Evolutionary conservation across 2,329 filamentous ascomycete genomes (phyloP), one percentile per base, ranked within the genome.

Genomic region (Botryotinia narcissicola): DNA sequence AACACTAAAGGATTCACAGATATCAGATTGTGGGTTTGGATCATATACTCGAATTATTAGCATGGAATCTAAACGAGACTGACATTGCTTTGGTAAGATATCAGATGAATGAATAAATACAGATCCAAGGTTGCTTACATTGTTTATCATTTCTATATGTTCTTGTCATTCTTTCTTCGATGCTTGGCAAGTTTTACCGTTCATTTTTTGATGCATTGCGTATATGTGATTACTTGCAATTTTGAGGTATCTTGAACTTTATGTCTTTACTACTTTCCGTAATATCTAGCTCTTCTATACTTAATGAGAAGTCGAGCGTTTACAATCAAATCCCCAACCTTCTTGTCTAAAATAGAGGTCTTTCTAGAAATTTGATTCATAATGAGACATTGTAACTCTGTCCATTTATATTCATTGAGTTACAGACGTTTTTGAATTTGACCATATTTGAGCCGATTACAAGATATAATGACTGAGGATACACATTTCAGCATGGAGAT

Each of bases 361-460:
- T 57, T 7, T 29, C 3, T n/a, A 4, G 5, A 51, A 51, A 51
- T 2, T 25, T 51, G 8, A 4, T 48, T 22, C 4, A 22, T 48
- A 0, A 22, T 22, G 3, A 59, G 14, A 9, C 4, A 32, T 22
- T 32, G 0, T 35, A 4, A 32, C 7, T 14, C 1, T 25, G 22
- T 22, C 9, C 10, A 20, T 51, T 0, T 6, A 14, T 22, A 12
- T 12, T 14, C 3, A 25, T 7, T 10, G 25, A 6, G 12, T 22
- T 35, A 3, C 12, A 16, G 12, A 35, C 2, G 2, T 60, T 9
- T 22, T 60, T 35, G 18, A 9, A 35, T 22, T 22, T 5, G 4
- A 4, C 35, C 3, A n/a, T 35, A 2, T 10, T 22, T 22, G 22
- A 60, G 10, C 57, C 3, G 4, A 2, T 25, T 5, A 7, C 10